Conservation (phyloP, 345 rosid genomes). For the Linum lewisii region DNA sequence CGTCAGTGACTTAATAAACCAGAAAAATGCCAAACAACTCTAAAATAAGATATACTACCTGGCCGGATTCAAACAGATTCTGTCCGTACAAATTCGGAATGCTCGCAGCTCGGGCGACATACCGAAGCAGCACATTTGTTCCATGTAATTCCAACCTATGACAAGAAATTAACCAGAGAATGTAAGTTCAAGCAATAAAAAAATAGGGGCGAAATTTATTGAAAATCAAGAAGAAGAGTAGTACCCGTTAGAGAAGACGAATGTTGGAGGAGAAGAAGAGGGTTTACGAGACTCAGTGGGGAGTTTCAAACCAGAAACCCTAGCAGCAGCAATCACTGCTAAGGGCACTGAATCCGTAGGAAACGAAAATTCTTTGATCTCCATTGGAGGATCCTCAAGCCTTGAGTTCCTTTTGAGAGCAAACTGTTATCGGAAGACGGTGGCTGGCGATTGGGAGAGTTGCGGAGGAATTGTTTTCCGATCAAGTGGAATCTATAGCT, state of each 20-base stretch:
- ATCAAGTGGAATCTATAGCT: too few relatives aligned
- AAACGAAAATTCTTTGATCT: slow-evolving; percentile 36
- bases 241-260: slow-evolving; percentile 63
- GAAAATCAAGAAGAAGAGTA: not conserved
- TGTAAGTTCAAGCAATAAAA: not conserved
- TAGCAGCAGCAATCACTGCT: slow-evolving; percentile 48
- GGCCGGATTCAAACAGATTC: slow-evolving; percentile 37
- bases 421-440: too few relatives aligned
- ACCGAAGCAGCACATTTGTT: slow-evolving; percentile 44
- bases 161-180: not conserved
- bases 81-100: slow-evolving; percentile 43
- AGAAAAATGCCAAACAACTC: not conserved
- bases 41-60: slow-evolving; percentile 52
- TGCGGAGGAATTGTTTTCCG: too few relatives aligned
- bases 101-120: slow-evolving; percentile 41
- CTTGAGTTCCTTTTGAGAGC: too few relatives aligned
- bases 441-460: too few relatives aligned
- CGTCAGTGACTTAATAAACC: not conserved
- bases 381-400: slow-evolving; percentile 17
- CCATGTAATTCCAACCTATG: slow-evolving; percentile 52
- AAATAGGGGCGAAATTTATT: not conserved
- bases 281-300: slow-evolving; percentile 17
- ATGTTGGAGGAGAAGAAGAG: slow-evolving; percentile 29
- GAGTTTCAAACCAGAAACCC: slow-evolving; percentile 32
- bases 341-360: slow-evolving; percentile 53